Percentiles rank a stretch among this genome's conserved stretches.
These are phyloP conservation scores for Theileria luwenshuni DNA, from an alignment of 169 alveolate species.

Conservation along the genomic window DNA sequence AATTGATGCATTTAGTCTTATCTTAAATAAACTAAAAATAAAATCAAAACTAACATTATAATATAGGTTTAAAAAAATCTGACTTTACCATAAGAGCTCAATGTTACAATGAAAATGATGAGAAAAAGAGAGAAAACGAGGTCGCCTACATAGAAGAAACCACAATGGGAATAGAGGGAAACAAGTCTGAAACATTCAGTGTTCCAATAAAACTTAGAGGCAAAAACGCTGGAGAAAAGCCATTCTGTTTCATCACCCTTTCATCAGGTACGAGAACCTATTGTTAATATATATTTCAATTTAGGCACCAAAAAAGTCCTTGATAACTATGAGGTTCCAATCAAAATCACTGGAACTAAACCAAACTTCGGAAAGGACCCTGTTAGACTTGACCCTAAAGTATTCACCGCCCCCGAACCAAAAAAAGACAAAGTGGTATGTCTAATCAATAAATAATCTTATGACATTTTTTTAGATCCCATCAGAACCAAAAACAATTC, in stretches of 20 bases:
- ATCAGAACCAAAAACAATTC: neutral
- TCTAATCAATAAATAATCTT: too few species aligned
- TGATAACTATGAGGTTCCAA: neutral
- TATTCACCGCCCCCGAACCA: neutral
- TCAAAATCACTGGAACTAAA: neutral
- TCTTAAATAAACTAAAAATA: neutral
- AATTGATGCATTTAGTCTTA: too few species aligned
- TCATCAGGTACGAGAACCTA: constrained; percentile 11
- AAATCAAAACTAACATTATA: neutral
- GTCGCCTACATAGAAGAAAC: constrained; percentile 19
- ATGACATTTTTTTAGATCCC: neutral
- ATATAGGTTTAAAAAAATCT: constrained; percentile 16
- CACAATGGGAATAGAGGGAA: constrained; percentile 14
- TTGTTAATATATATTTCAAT: too few species aligned
- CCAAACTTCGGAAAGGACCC: neutral
- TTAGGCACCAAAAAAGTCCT: neutral
- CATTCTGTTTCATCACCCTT: constrained; percentile 22
- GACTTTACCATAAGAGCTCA: constrained; percentile 26
- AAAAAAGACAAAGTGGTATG: neutral
- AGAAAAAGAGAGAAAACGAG: neutral
- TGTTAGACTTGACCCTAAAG: neutral
- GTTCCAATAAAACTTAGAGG: constrained; percentile 31
- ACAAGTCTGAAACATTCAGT: neutral
- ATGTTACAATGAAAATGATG: constrained; percentile 17
- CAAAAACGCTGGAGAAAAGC: neutral